phyloP scores from a whole-genome alignment of 345 rosid genomes.

The Aegle marmelos region DNA sequence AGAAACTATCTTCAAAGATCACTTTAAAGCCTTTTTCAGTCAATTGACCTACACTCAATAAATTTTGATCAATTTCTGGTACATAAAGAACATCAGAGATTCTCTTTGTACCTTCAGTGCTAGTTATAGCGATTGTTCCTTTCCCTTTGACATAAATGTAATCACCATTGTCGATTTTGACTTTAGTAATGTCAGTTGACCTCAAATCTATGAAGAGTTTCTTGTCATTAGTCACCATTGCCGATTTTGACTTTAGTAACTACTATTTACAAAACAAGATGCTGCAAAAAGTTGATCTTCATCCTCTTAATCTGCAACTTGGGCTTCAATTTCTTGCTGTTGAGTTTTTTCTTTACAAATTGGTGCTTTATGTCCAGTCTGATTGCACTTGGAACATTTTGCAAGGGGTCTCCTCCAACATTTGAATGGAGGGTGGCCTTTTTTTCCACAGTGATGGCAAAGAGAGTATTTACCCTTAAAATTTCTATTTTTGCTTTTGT shows the following conservation, averaged over 20 bases:
- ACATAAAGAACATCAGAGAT: not conserved
- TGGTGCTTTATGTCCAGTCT: not conserved
- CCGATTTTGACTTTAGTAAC: not conserved
- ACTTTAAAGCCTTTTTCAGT: not conserved
- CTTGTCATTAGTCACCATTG: not conserved
- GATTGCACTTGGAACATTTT: not conserved
- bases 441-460: too few relatives aligned
- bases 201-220: not conserved
- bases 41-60: not conserved
- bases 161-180: slow-evolving; percentile 6
- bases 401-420: too few relatives aligned
- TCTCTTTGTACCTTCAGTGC: not conserved
- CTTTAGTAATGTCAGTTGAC: not conserved
- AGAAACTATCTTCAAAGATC: not conserved
- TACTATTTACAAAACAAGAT: not conserved
- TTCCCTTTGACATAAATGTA: not conserved
- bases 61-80: not conserved
- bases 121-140: not conserved
- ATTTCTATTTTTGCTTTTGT: too few relatives aligned
- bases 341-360: not conserved
- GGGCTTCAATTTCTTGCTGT: not conserved
- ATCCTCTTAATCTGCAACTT: too few relatives aligned
- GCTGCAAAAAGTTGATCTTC: too few relatives aligned
- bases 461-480: too few relatives aligned
- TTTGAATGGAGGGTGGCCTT: too few relatives aligned